A percentile compares a stretch with the other conserved stretches of the same genome.
Conservation (phyloP, 352 stramenopile species). For the Phytophthora capsici region DNA sequence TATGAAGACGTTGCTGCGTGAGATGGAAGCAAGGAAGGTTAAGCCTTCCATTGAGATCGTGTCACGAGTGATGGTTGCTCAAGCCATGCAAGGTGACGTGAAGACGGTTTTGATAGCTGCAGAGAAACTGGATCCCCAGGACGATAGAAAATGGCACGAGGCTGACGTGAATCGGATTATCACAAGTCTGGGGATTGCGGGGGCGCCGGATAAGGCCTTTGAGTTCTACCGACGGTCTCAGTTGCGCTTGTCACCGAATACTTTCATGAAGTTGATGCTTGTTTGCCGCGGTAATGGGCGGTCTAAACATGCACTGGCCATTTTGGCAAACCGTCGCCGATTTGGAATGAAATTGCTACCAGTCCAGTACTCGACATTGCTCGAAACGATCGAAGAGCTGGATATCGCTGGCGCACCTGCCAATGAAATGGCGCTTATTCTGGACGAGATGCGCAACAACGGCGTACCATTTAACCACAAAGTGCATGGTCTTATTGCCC, state of each 20-base stretch:
- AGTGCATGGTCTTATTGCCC: slow-evolving; percentile 41
- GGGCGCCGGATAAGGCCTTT: slow-evolving; percentile 51
- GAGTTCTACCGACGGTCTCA: slow-evolving; percentile 62
- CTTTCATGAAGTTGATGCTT: slow-evolving; percentile 53
- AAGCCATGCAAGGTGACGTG: slow-evolving; percentile 41
- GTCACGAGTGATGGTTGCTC: slow-evolving; percentile 51
- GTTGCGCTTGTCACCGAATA: slow-evolving; percentile 50
- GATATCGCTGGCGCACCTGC: slow-evolving; percentile 29
- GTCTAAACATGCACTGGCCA: slow-evolving; percentile 48
- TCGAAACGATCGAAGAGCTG: slow-evolving; percentile 55
- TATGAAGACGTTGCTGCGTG: slow-evolving; percentile 38
- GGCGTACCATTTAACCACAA: slow-evolving; percentile 33
- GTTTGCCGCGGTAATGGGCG: slow-evolving; percentile 51
- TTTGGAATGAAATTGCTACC: slow-evolving; percentile 55
- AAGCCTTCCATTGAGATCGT: slow-evolving; percentile 50
- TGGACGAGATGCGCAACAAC: slow-evolving; percentile 53
- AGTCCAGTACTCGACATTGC: slow-evolving; percentile 44
- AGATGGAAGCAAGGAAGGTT: slow-evolving; percentile 42
- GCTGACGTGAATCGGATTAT: slow-evolving; percentile 62
- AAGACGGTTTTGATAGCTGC: slow-evolving; percentile 46
- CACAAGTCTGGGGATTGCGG: slow-evolving; percentile 47
- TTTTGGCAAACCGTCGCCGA: slow-evolving; percentile 61
- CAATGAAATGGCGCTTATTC: slow-evolving; percentile 41
- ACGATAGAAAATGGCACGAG: slow-evolving; percentile 47
- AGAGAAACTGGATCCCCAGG: slow-evolving; percentile 33